Evolutionary conservation across 106 monocot species (phyloP), one percentile per base, ranked within the genome.

Genomic region (Dendrobium chrysotoxum): DNA sequence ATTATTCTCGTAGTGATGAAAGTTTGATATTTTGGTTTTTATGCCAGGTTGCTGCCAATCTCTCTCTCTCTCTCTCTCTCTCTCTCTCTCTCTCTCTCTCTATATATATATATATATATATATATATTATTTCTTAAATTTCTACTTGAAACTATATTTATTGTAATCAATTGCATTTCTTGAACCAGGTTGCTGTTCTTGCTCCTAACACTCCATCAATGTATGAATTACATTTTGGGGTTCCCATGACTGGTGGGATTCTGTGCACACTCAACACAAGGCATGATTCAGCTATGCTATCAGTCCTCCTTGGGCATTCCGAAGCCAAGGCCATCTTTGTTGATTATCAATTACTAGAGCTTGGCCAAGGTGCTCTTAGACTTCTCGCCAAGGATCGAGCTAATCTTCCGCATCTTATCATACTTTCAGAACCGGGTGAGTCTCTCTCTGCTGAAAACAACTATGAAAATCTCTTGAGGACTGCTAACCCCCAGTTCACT

Each of bases 181-280:
- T 79, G 50, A 53, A 64, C 11, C 82, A 95, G 95, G 90, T 95
- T 55, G 86, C 92, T 18, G 92, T 87, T 16, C 68, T 95, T 38
- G 90, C 92, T 15, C 90, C 80, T 7, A 95, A 95, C 40, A 75
- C 86, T 28, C 92, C 95, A 74, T 90, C 95, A 31, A 81, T 95
- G 84, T 95, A 87, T 38, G 95, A 95, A 75, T 80, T 92, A 45
- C 92, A 95, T 76, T 95, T 95, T 46, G 92, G 87, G 5, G 90
- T 87, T 18, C 87, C 95, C 20, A 95, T 95, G 95, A 80, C 92
- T 41, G 95, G 95, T 72, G 95, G 87, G 12, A 76, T 95, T 80
- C 90, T 95, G 26, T 90, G 90, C 74, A 78, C 95, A 3, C 80
- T 95, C 28, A 95, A 95, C 79, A 88, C 79, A 7, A 90, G 90